A percentile compares a stretch with the other conserved stretches of the same genome.
Conservation (phyloP, 441 rosid species). For the Arabidopsis lyrata region DNA sequence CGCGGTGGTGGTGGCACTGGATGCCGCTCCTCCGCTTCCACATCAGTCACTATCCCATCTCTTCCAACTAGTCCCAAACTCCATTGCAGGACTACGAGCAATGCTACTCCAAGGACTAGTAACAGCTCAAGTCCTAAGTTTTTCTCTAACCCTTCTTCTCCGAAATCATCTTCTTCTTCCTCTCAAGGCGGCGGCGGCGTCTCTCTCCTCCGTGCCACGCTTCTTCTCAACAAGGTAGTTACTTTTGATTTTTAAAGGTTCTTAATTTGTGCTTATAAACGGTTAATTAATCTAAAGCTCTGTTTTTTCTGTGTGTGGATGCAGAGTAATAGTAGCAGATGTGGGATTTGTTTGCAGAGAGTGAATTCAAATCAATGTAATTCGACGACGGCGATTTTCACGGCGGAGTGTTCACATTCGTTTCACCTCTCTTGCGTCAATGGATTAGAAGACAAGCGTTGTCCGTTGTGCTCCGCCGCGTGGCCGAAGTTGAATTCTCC, state of each 20-base stretch:
- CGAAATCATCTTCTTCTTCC: constrained; percentile 70
- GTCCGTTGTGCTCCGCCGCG: constrained; percentile 73
- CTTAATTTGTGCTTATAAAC: background rate
- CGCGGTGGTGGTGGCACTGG: constrained; percentile 51
- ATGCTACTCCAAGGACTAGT: constrained; percentile 44
- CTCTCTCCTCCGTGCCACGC: constrained; percentile 45
- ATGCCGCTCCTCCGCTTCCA: constrained; percentile 59
- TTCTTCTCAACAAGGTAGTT: constrained; percentile 40
- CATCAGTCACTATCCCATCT: constrained; percentile 48
- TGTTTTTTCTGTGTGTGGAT: constrained; percentile 5
- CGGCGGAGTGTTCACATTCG: constrained; percentile 85
- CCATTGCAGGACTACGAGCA: constrained; percentile 59
- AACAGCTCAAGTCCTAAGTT: constrained; percentile 49
- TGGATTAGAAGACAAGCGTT: constrained; percentile 55
- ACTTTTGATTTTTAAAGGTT: background rate
- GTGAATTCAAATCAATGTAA: constrained; percentile 60
- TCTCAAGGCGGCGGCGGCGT: constrained; percentile 55
- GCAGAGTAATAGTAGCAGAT: constrained; percentile 56
- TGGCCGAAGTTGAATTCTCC: constrained; percentile 50
- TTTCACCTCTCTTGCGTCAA: constrained; percentile 85
- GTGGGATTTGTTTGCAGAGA: constrained; percentile 78
- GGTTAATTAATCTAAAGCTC: background rate
- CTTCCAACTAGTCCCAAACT: constrained; percentile 74
- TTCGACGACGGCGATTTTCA: constrained; percentile 74
- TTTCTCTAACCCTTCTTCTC: constrained; percentile 73